Evolutionary conservation across 768 basidiomycete species (phyloP).

Genomic region (Calvatia gigantea): DNA sequence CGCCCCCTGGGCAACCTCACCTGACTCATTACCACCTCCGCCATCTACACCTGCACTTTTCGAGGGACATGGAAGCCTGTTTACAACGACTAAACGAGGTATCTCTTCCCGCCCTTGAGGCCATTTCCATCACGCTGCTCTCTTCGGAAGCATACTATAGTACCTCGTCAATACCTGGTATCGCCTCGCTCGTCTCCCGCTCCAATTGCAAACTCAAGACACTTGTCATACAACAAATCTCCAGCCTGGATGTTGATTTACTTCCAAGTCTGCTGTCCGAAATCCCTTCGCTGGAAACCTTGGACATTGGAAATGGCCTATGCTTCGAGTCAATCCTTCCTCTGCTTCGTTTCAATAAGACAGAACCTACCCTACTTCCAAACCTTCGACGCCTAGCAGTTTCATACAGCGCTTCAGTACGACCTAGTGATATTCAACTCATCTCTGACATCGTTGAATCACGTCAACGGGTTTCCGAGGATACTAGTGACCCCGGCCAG

Average conservation of each 20-base stretch:
- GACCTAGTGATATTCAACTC: background rate
- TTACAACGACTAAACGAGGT: background rate
- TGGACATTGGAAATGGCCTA: background rate
- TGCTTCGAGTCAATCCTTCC: background rate
- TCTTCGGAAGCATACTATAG: background rate
- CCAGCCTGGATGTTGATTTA: background rate
- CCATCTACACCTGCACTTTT: background rate
- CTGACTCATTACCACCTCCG: background rate
- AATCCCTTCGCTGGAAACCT: background rate
- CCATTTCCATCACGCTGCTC: background rate
- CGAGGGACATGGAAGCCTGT: background rate
- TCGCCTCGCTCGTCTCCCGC: background rate
- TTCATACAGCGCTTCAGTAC: background rate
- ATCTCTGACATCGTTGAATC: background rate
- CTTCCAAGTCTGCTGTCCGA: background rate
- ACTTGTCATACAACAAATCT: constrained; percentile 4
- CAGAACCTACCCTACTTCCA: background rate
- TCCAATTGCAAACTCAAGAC: constrained; percentile 1
- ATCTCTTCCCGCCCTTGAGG: background rate
- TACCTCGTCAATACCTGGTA: background rate
- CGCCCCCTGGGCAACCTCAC: background rate
- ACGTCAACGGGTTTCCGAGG: background rate
- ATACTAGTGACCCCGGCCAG: background rate
- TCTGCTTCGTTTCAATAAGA: background rate
- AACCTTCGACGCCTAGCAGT: background rate